Conservation (phyloP, 2,329 filamentous ascomycete genomes). For the Paecilomyces fulvus region DNA sequence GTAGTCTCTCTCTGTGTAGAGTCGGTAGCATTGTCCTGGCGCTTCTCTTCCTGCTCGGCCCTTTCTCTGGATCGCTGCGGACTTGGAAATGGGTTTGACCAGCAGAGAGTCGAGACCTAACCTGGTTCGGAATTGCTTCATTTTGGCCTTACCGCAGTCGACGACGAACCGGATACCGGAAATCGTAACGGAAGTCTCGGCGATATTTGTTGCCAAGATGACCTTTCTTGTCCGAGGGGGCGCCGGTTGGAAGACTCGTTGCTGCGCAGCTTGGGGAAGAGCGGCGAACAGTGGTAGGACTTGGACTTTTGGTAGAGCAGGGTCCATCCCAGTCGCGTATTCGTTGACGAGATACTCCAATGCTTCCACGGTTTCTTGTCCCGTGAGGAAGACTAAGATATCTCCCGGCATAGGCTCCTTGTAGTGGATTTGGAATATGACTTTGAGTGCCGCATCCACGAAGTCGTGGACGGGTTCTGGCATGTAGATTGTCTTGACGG, state of each 20-base stretch:
- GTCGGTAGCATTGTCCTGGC: slow-evolving; percentile 76
- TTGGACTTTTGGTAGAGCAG: slow-evolving; percentile 59
- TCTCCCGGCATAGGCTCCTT: slow-evolving; percentile 90
- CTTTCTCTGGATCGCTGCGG: slow-evolving; percentile 82
- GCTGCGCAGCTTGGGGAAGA: slow-evolving; percentile 76
- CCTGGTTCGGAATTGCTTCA: slow-evolving; percentile 79
- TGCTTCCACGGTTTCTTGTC: slow-evolving; percentile 84
- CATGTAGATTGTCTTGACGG: slow-evolving; percentile 71
- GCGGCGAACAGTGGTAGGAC: slow-evolving; percentile 83
- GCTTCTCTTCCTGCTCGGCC: slow-evolving; percentile 91
- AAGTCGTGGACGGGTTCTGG: slow-evolving; percentile 69
- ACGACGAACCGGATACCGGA: slow-evolving; percentile 86
- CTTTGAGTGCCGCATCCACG: slow-evolving; percentile 70
- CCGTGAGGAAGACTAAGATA: slow-evolving; percentile 83
- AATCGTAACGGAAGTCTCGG: slow-evolving; percentile 96
- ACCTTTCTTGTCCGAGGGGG: slow-evolving; percentile 73
- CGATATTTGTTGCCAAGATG: slow-evolving; percentile 91
- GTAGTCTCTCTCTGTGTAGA: slow-evolving; percentile 79
- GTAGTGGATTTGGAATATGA: slow-evolving; percentile 76
- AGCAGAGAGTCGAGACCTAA: slow-evolving; percentile 86
- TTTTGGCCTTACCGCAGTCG: slow-evolving; percentile 87
- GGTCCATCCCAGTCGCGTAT: slow-evolving; percentile 62
- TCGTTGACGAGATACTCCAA: slow-evolving; percentile 75
- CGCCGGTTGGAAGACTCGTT: slow-evolving; percentile 72
- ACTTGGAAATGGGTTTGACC: slow-evolving; percentile 83